A percentile compares a stretch with the other conserved stretches of the same genome.
Conservation (phyloP, 2,329 filamentous ascomycete genomes). For the Geoglossum cookeanum region DNA sequence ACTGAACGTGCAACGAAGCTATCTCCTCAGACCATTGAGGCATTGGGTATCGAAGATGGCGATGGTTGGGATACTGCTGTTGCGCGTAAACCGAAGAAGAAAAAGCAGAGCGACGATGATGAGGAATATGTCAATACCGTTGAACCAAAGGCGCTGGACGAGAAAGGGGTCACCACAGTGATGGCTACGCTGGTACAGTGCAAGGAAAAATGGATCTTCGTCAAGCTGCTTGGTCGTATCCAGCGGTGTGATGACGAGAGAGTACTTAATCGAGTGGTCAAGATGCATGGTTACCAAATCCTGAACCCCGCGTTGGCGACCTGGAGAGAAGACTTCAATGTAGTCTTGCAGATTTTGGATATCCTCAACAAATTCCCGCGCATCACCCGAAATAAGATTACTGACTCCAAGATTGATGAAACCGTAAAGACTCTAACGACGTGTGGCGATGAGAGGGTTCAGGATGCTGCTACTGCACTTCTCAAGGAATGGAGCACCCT, state of each 20-base stretch:
- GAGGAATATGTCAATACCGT: slow-evolving; percentile 90
- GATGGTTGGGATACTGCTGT: slow-evolving; percentile 86
- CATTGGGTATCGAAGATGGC: slow-evolving; percentile 80
- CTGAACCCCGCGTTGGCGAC: slow-evolving; percentile 69
- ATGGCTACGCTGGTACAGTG: slow-evolving; percentile 95
- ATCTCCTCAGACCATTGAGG: slow-evolving; percentile 75
- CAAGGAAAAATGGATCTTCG: slow-evolving; percentile 98
- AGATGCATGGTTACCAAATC: slow-evolving; percentile 94
- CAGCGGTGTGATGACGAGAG: slow-evolving; percentile 72
- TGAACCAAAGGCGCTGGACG: slow-evolving; percentile 58
- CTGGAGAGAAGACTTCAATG: slow-evolving; percentile 77
- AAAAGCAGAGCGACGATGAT: slow-evolving; percentile 78
- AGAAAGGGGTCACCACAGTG: slow-evolving; percentile 74
- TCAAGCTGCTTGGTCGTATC: slow-evolving; percentile 80
- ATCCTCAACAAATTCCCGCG: slow-evolving; percentile 79
- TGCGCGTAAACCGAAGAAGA: slow-evolving; percentile 78
- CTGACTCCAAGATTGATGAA: slow-evolving; percentile 83
- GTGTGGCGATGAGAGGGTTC: slow-evolving; percentile 54
- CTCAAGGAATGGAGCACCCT: slow-evolving; percentile 77
- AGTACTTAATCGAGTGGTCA: slow-evolving; percentile 72
- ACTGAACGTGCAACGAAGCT: slow-evolving; percentile 89
- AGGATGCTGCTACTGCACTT: slow-evolving; percentile 48
- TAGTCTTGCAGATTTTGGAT: slow-evolving; percentile 73
- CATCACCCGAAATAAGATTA: slow-evolving; percentile 89
- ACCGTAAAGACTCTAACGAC: slow-evolving; percentile 49